Evolutionary conservation across 768 basidiomycete species (phyloP), one percentile per base, ranked within the genome.

Genomic region (Peribolospora kevripleyi): DNA sequence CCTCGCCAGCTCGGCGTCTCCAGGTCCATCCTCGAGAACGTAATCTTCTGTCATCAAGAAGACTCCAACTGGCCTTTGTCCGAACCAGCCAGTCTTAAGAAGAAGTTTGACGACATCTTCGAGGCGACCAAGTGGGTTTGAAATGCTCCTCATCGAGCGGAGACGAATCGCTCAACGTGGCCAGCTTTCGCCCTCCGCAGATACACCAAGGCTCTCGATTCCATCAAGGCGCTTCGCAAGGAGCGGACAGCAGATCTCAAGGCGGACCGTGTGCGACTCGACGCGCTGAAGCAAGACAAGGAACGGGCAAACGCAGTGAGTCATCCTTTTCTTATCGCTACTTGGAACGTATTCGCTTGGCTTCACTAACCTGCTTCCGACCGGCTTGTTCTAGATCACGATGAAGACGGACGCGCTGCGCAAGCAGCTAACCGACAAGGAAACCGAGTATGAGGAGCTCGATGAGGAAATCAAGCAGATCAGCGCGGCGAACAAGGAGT

Each of bases 81-180:
- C 0, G 93, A 97, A 61, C 84, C 91, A 2, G 71, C 84, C 8
- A 75, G 78, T 0, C 69, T 98, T 43, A 98, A 98, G 74, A 97
- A 95, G 75, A 97, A 97, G 66, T 98, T 98, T 58, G 93, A 98
- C 62, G 93, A 98, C 63, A 98, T 98, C 55, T 97, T 98, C 62
- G 93, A 98, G 68, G 93, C 93, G 3, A 97, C 90, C 14, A 82
- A 82, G 87, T 84, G 52, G 41, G 71, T 64, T 46, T 4, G 37
- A 36, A n/a, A 2, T 4, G 7, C 43, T 36, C 43, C 36, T 11
- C 7, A 14, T 51, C 43, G 46, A 40, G 5, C 39, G 49, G 52
- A 43, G n/a, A 5, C 43, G 9, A n/a, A 43, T 42, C 6, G 10
- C 36, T 38, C 14, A 8, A 36, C 50, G 50, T 42, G n/a, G 51